Percentiles rank a stretch among this genome's conserved stretches.
Evolutionary conservation across 208 protist genomes (phyloP).

Genomic region (Wallacemonas sp.): DNA sequence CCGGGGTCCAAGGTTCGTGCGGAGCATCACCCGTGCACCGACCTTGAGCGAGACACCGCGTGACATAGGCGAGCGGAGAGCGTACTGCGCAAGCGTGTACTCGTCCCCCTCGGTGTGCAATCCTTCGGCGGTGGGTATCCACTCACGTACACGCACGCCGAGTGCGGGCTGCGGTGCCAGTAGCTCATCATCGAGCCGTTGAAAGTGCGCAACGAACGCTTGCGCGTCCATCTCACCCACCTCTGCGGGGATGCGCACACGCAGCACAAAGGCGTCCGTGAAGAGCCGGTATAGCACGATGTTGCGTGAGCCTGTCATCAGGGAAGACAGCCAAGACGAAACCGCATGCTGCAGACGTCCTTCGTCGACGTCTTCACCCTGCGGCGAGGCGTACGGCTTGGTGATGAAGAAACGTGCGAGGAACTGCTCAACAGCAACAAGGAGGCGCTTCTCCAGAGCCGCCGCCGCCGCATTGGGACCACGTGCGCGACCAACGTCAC

Average conservation of each 20-base stretch:
- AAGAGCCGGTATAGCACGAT: conserved; percentile 83
- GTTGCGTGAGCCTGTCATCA: conserved; percentile 15
- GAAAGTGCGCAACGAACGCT: conserved; percentile 29
- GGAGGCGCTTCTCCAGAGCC: not conserved
- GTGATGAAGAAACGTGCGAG: conserved; percentile 1
- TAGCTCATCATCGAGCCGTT: conserved; percentile 8
- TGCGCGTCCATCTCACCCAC: conserved; percentile 34
- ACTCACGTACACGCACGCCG: conserved; percentile 56
- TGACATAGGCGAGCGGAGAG: conserved; percentile 45
- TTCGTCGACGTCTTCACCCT: not conserved
- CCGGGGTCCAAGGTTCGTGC: conserved; percentile 59
- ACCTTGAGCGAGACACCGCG: conserved; percentile 53
- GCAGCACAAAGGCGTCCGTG: conserved; percentile 68
- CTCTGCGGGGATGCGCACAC: conserved; percentile 67
- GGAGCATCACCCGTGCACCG: conserved; percentile 84
- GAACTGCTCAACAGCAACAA: not conserved
- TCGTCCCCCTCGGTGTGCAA: conserved; percentile 82
- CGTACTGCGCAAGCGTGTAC: conserved; percentile 62
- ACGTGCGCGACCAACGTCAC: no score
- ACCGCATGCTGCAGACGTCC: not conserved
- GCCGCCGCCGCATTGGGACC: no score
- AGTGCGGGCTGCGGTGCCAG: conserved; percentile 10
- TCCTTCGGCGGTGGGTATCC: conserved; percentile 53
- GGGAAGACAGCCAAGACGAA: conserved; percentile 16
- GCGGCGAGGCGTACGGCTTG: not conserved